Evolutionary conservation across 2,329 filamentous ascomycete species (phyloP), one percentile per base, ranked within the genome.

Genomic region (Westerdykella ornata): DNA sequence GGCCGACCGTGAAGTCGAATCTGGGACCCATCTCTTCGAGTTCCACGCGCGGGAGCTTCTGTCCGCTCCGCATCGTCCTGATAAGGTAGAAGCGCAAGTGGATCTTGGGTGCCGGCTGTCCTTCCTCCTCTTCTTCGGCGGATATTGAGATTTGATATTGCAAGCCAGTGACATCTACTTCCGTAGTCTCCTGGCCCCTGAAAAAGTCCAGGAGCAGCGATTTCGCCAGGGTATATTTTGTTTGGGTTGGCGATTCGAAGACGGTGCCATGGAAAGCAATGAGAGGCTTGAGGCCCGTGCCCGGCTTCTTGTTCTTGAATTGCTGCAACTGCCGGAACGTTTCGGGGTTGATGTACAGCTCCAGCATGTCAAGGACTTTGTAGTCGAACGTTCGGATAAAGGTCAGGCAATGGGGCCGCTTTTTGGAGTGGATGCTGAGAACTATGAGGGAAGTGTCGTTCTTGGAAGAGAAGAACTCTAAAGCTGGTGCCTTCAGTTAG

Each of bases 401-500:
- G 0, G 88, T 96, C 56, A 98, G 66, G 48, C 82, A 83, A 68
- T 98, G 88, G 4, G 89, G 89, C n/a, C 92, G 78, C 76, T 97
- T 98, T 77, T 97, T 98, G 67, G 78, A 87, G 67, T 83, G 84
- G 65, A 79, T 82, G 39, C 83, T 89, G 57, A 94, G 94, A 52
- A 92, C 77, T 52, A 96, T 76, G 36, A 96, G 73, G 35, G 82
- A 85, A 59, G 86, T 82, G 67, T 98, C 92, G 70, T 98, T 98
- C 74, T 97, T 98, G 63, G 89, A 82, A 48, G 84, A 84, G 73
- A 98, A 89, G 73, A 98, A 98, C 69, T 96, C 88, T 52, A 97
- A 78, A 39, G 85, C 54, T 57, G 35, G 6, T 11, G 19, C 29
- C 8, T 30, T 12, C 4, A 17, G 28, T 42, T 37, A 44, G 41